Evolutionary conservation across 768 basidiomycete species (phyloP).

Genomic region (Lentinula lateritia): DNA sequence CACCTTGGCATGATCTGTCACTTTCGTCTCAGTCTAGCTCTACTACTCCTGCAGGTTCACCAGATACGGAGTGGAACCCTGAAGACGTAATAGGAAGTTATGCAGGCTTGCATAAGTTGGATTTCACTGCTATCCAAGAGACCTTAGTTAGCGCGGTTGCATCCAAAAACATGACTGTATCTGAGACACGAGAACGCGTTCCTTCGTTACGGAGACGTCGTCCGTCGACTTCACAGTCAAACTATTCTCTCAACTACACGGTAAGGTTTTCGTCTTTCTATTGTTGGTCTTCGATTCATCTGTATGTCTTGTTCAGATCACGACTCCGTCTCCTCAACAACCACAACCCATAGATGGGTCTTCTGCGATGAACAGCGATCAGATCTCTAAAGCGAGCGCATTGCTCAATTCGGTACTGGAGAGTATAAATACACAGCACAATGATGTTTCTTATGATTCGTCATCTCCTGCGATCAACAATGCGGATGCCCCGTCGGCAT

Average conservation of each 20-base stretch:
- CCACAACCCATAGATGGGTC: slow-evolving; percentile 27
- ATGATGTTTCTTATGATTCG: slow-evolving; percentile 15
- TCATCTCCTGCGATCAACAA: slow-evolving; percentile 10
- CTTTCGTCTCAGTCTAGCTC: slow-evolving; percentile 41
- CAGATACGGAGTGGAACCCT: slow-evolving; percentile 51
- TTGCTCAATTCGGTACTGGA: slow-evolving; percentile 60
- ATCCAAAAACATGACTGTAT: slow-evolving; percentile 43
- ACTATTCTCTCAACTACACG: slow-evolving; percentile 47
- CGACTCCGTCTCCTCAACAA: slow-evolving; percentile 49
- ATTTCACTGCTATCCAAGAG: slow-evolving; percentile 71
- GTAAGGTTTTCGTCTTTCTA: slow-evolving; percentile 11
- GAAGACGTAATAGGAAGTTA: slow-evolving; percentile 63
- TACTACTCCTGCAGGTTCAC: slow-evolving; percentile 42
- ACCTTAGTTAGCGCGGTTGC: slow-evolving; percentile 63
- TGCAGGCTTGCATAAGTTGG: slow-evolving; percentile 63
- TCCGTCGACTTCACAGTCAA: slow-evolving; percentile 81
- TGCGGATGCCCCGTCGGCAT: slow-evolving; percentile 16
- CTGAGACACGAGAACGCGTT: slow-evolving; percentile 55
- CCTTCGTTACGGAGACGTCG: slow-evolving; percentile 71
- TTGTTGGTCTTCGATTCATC: not conserved
- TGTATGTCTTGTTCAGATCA: slow-evolving; percentile 33
- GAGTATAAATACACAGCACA: slow-evolving; percentile 36
- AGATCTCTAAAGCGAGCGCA: slow-evolving; percentile 55
- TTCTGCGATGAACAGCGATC: slow-evolving; percentile 32
- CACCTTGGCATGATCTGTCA: slow-evolving; percentile 62